A percentile compares a stretch with the other conserved stretches of the same genome.
Evolutionary conservation across 2,329 filamentous ascomycete genomes (phyloP).

Genomic region (Tolypocladium paradoxum): DNA sequence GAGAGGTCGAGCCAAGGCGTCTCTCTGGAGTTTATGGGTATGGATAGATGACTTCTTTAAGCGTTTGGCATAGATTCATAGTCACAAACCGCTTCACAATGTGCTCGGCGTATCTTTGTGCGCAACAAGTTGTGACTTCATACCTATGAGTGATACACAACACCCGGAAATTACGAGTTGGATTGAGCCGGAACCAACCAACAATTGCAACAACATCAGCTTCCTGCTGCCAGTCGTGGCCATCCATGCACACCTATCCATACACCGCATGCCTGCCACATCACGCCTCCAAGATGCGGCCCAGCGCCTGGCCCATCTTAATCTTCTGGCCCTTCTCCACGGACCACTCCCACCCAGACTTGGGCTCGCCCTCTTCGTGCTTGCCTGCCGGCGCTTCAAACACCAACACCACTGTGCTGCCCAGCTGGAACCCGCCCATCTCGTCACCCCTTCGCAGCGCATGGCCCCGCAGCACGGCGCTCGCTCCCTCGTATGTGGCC

Average conservation of each 20-base stretch:
- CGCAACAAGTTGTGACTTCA: neutral
- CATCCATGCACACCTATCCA: neutral
- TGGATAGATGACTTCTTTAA: neutral
- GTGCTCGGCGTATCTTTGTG: neutral
- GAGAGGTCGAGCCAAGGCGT: too few relatives aligned
- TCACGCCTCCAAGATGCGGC: slow-evolving; percentile 52
- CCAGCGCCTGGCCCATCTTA: slow-evolving; percentile 80
- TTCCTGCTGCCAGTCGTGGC: neutral
- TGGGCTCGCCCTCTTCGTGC: slow-evolving; percentile 38
- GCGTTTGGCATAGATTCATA: slow-evolving; percentile 7
- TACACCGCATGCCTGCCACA: neutral
- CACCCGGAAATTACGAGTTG: neutral
- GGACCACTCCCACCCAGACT: slow-evolving; percentile 71
- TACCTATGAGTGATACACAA: neutral
- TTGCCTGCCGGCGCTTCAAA: slow-evolving; percentile 78
- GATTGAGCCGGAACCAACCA: neutral
- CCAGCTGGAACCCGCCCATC: slow-evolving; percentile 96
- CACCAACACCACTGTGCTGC: slow-evolving; percentile 88
- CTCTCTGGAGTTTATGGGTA: neutral
- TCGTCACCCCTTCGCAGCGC: slow-evolving; percentile 81
- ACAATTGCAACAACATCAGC: neutral
- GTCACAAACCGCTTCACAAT: neutral
- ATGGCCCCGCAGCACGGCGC: slow-evolving; percentile 68
- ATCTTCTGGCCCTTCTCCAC: slow-evolving; percentile 81
- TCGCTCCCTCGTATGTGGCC: slow-evolving; percentile 75